Evolutionary conservation across 1,284 basidiomycete genomes (phyloP).

Genomic region (Cutaneotrichosporon sp.): DNA sequence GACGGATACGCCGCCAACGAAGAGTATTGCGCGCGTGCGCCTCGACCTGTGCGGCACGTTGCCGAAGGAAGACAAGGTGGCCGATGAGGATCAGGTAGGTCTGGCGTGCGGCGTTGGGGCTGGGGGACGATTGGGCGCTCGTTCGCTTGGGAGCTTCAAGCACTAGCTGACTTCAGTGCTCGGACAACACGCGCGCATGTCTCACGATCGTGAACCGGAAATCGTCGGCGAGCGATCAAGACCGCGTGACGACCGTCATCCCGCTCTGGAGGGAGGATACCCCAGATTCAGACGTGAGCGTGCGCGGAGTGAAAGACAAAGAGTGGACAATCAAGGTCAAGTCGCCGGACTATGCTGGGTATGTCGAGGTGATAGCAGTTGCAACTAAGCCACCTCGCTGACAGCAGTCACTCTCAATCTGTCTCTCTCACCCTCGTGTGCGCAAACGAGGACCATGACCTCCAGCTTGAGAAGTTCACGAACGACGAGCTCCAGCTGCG

Average conservation of each 20-base stretch:
- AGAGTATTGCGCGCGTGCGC: conserved; percentile 31
- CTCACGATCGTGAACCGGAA: conserved; percentile 44
- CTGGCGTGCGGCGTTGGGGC: too few relatives aligned
- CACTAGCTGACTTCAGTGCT: conserved; percentile 39
- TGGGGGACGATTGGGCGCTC: too few relatives aligned
- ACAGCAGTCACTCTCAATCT: conserved; percentile 6
- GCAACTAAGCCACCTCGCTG: too few relatives aligned
- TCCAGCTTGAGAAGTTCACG: conserved; percentile 28
- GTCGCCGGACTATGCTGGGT: conserved; percentile 42
- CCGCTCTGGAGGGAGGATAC: conserved; percentile 37
- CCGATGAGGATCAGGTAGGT: conserved; percentile 46
- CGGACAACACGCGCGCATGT: conserved; percentile 39
- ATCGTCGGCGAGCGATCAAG: conserved; percentile 26
- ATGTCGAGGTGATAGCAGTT: conserved; percentile 14
- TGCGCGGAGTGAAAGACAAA: conserved; percentile 25
- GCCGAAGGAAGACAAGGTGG: conserved; percentile 26
- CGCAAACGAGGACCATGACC: conserved; percentile 12
- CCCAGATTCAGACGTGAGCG: conserved; percentile 26
- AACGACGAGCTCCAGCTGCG: conserved; percentile 31
- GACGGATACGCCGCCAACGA: conserved; percentile 43
- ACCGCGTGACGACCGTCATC: conserved; percentile 44
- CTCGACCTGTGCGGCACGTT: conserved; percentile 37
- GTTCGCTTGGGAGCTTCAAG: too few relatives aligned
- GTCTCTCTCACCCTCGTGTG: conserved; percentile 10
- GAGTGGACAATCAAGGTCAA: conserved; percentile 34